phyloP scores from a whole-genome alignment of 495 filamentous ascomycete genomes.

The Tuber calosporum region DNA sequence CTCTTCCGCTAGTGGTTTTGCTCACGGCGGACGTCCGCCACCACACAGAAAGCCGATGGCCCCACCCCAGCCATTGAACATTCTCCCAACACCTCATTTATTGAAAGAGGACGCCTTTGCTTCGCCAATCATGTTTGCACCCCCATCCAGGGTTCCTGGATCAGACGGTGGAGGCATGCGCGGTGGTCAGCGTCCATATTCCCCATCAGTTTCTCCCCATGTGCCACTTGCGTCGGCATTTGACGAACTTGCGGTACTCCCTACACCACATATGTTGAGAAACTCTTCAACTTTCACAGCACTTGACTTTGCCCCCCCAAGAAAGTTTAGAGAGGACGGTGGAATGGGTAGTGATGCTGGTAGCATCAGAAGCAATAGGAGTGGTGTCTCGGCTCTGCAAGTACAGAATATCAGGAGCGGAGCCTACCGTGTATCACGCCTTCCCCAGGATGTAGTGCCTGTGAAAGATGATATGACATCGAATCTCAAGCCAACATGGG shows the following conservation, averaged over 20 bases:
- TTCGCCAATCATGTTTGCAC: constrained; percentile 78
- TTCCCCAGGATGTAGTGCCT: constrained; percentile 76
- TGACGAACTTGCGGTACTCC: constrained; percentile 76
- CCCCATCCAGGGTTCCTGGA: constrained; percentile 60
- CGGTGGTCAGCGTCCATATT: constrained; percentile 68
- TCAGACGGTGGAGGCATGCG: constrained; percentile 75
- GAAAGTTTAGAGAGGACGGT: constrained; percentile 69
- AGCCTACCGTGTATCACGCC: constrained; percentile 79
- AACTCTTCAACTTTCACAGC: constrained; percentile 84
- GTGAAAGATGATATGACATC: constrained; percentile 64
- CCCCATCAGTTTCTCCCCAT: constrained; percentile 60
- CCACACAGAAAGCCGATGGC: constrained; percentile 57
- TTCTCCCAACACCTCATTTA: constrained; percentile 78
- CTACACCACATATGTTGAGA: constrained; percentile 79
- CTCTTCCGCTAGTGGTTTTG: constrained; percentile 38
- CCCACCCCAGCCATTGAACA: constrained; percentile 64
- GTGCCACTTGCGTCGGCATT: constrained; percentile 73
- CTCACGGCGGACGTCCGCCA: constrained; percentile 43
- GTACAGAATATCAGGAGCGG: constrained; percentile 73
- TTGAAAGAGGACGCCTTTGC: constrained; percentile 76
- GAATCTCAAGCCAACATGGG: constrained; percentile 72
- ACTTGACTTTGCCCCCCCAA: constrained; percentile 91
- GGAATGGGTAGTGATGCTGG: constrained; percentile 69
- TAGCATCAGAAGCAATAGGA: constrained; percentile 78
- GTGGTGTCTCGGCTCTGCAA: constrained; percentile 66